phyloP scores from a whole-genome alignment of 140 eudicot genomes.

The Anethum foeniculum region DNA sequence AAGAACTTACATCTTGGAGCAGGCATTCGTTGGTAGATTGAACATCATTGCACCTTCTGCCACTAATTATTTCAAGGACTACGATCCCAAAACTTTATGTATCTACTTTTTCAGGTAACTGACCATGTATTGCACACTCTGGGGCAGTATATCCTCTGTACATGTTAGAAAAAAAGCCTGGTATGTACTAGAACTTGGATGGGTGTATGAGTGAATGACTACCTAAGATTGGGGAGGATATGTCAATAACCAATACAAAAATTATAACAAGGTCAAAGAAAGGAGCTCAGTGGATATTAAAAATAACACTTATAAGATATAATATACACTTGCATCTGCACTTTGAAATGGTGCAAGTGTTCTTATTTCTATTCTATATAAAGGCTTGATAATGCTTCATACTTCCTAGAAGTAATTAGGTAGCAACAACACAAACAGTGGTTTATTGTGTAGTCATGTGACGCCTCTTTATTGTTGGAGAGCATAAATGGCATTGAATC shows the following conservation, averaged over 20 bases:
- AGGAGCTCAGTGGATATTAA: conserved; percentile 3
- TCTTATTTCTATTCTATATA: not conserved
- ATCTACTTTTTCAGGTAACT: conserved; percentile 44
- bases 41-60: conserved; percentile 33
- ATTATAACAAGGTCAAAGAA: not conserved
- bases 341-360: not conserved
- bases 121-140: conserved; percentile 31
- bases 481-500: conserved; percentile 41
- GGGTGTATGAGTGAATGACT: too few relatives aligned
- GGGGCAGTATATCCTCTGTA: conserved; percentile 16
- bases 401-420: not conserved
- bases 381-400: not conserved
- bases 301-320: not conserved
- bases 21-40: conserved; percentile 23
- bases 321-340: not conserved
- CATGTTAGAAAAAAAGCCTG: too few relatives aligned
- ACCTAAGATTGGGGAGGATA: not conserved
- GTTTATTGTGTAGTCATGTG: conserved; percentile 50
- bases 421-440: not conserved
- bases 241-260: not conserved
- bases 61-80: conserved; percentile 39
- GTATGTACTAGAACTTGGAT: too few relatives aligned
- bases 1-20: conserved; percentile 30
- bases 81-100: conserved; percentile 11
- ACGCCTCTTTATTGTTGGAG: conserved; percentile 74